phyloP scores from a whole-genome alignment of 306 rosid species.

The Pueraria montana region DNA sequence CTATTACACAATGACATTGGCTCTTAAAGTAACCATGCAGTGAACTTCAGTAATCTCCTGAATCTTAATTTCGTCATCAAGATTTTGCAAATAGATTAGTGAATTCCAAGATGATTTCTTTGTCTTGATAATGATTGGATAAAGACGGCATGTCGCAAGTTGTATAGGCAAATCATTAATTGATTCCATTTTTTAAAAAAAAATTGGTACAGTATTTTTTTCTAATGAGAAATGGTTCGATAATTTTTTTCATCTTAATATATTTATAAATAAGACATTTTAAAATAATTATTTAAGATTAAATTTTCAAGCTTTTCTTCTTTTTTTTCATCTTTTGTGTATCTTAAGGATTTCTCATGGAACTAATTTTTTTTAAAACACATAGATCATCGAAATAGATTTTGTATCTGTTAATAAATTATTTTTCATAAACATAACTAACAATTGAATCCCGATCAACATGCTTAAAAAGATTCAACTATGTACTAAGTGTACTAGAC shows the following conservation, averaged over 20 bases:
- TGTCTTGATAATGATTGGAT: constrained; percentile 52
- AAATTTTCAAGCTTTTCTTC: background rate
- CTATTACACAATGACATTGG: constrained; percentile 64
- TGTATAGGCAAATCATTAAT: background rate
- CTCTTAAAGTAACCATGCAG: constrained; percentile 64
- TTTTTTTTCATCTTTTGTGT: background rate
- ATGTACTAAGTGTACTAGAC: background rate
- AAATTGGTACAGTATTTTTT: background rate
- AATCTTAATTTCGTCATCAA: constrained; percentile 50
- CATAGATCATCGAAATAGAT: background rate
- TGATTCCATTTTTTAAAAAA: background rate
- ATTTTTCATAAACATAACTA: background rate
- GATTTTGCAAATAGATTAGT: constrained; percentile 43
- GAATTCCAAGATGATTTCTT: constrained; percentile 43
- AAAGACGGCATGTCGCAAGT: constrained; percentile 42
- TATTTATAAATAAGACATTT: background rate
- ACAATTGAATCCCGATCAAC: background rate
- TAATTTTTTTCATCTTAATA: background rate
- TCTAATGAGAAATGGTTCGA: background rate
- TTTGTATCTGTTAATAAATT: background rate
- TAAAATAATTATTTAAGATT: background rate
- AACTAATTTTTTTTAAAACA: background rate
- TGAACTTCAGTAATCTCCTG: constrained; percentile 48
- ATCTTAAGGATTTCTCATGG: background rate
- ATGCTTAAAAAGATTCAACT: background rate